These are phyloP conservation scores for Pascua sp. DNA, from an alignment of 1,284 basidiomycete genomes.

Conservation along the genomic window DNA sequence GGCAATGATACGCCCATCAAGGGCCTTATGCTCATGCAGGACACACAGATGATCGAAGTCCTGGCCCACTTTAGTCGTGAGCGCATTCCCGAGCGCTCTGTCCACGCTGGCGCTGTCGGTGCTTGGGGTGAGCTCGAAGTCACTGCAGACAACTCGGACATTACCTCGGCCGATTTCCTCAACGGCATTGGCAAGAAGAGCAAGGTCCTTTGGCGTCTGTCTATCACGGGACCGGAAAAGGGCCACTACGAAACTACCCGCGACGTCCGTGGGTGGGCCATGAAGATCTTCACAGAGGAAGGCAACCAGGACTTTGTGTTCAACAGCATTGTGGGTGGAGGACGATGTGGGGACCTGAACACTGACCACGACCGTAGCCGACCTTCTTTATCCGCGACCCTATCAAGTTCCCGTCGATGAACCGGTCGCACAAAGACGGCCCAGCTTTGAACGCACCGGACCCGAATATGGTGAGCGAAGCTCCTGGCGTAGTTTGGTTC, in stretches of 20 bases:
- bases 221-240: conserved; percentile 70
- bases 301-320: conserved; percentile 78
- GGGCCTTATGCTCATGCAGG: conserved; percentile 15
- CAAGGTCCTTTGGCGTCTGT: conserved; percentile 74
- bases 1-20: conserved; percentile 8
- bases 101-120: conserved; percentile 72
- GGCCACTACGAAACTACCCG: conserved; percentile 65
- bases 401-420: conserved; percentile 76
- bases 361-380: conserved; percentile 44
- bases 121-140: conserved; percentile 75
- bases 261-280: conserved; percentile 82
- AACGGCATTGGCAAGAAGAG: conserved; percentile 68
- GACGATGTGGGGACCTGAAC: conserved; percentile 26
- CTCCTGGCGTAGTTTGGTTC: conserved; percentile 19
- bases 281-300: conserved; percentile 84
- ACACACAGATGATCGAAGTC: conserved; percentile 15
- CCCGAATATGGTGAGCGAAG: conserved; percentile 1
- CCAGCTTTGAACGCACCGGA: conserved; percentile 61
- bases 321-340: conserved; percentile 7
- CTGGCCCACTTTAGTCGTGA: conserved; percentile 70
- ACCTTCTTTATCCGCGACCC: conserved; percentile 80
- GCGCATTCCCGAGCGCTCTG: conserved; percentile 71
- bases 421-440: conserved; percentile 63
- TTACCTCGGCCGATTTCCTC: conserved; percentile 39
- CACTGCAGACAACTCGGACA: conserved; percentile 56